These are phyloP conservation scores for Grosmannia huntii DNA, from an alignment of 2,329 filamentous ascomycete species.

Conservation along the genomic window DNA sequence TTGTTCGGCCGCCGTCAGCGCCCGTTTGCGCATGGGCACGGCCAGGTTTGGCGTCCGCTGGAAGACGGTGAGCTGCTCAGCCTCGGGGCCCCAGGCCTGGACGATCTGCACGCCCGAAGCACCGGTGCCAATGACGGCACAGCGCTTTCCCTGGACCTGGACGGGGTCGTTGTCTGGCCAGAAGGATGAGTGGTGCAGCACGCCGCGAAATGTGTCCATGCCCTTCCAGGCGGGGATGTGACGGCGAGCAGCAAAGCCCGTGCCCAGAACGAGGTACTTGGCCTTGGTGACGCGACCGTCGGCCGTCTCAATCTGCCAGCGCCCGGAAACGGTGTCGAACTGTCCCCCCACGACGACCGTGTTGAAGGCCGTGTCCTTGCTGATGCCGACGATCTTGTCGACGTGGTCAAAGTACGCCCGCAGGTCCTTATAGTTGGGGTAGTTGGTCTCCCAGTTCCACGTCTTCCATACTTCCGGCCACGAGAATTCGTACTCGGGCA, in stretches of 20 bases:
- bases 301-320: slow-evolving; percentile 36
- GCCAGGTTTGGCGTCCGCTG: slow-evolving; percentile 56
- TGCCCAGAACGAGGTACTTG: slow-evolving; percentile 38
- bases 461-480: slow-evolving; percentile 38
- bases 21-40: slow-evolving; percentile 43
- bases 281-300: slow-evolving; percentile 35
- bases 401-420: slow-evolving; percentile 46
- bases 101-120: slow-evolving; percentile 51
- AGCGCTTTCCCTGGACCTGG: slow-evolving; percentile 43
- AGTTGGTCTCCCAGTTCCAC: slow-evolving; percentile 44
- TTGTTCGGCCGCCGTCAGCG: slow-evolving; percentile 37
- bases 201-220: slow-evolving; percentile 45
- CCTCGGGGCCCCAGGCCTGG: slow-evolving; percentile 44
- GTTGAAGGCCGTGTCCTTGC: slow-evolving; percentile 44
- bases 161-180: slow-evolving; percentile 43
- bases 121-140: slow-evolving; percentile 52
- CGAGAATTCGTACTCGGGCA: slow-evolving; percentile 40
- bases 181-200: slow-evolving; percentile 45
- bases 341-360: slow-evolving; percentile 38
- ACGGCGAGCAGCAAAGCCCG: slow-evolving; percentile 46
- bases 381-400: slow-evolving; percentile 39
- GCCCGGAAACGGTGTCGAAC: slow-evolving; percentile 32
- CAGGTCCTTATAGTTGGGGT: slow-evolving; percentile 38
- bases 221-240: slow-evolving; percentile 49
- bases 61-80: slow-evolving; percentile 43